Evolutionary conservation across 352 stramenopile species (phyloP).

Genomic region (Aphanomyces stellatus): DNA sequence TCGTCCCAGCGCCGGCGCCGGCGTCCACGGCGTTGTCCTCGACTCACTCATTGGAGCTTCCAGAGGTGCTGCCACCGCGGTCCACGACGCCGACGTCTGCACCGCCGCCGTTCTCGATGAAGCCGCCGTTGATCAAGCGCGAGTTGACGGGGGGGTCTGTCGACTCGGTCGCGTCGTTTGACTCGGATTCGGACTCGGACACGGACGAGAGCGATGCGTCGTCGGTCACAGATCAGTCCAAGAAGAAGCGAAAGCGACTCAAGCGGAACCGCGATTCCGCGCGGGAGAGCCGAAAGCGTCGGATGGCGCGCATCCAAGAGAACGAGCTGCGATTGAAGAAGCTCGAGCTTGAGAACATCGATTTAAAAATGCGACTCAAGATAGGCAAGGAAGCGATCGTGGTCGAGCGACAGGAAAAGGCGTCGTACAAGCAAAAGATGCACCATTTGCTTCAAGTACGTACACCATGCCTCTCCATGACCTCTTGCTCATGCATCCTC

Average conservation of each 20-base stretch:
- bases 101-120: background rate
- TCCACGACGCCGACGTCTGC: background rate
- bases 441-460: slow-evolving; percentile 58
- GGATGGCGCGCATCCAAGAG: slow-evolving; percentile 62
- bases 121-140: slow-evolving; percentile 11
- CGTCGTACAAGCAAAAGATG: slow-evolving; percentile 76
- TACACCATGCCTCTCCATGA: too few relatives aligned
- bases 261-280: slow-evolving; percentile 69
- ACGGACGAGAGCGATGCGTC: slow-evolving; percentile 1
- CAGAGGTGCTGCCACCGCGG: background rate
- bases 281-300: slow-evolving; percentile 67
- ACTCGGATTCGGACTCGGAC: slow-evolving; percentile 15
- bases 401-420: slow-evolving; percentile 65
- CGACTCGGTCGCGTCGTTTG: slow-evolving; percentile 6
- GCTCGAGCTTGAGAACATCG: slow-evolving; percentile 66
- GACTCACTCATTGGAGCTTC: background rate
- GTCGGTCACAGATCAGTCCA: slow-evolving; percentile 4
- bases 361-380: slow-evolving; percentile 72
- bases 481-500: too few relatives aligned
- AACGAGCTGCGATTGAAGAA: slow-evolving; percentile 52
- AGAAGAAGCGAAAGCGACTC: slow-evolving; percentile 53
- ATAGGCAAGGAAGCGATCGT: slow-evolving; percentile 69
- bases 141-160: slow-evolving; percentile 1
- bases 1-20: background rate
- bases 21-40: background rate